Base-by-base conservation (phyloP, 345 rosid genomes). In the Garcia nutans region DNA sequence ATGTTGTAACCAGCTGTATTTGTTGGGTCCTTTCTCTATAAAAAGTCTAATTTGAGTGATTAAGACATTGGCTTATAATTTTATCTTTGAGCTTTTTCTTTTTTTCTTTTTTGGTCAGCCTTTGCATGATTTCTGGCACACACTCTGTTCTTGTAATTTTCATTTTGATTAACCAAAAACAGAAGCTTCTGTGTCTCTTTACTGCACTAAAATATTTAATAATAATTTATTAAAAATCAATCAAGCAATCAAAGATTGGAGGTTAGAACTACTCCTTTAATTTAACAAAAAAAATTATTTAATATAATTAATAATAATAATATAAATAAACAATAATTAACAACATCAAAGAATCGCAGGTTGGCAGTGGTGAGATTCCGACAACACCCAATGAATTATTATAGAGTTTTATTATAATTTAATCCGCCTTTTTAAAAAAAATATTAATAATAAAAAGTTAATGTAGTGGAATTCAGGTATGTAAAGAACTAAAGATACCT, bases 1-100 rank as follows among this genome's bases (percentile, higher is more conserved):
- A 78, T 85, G 94, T 85, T 92, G 86, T 79, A 85, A 89, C 91
- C 96, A 92, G 98, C 96, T 93, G 97, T 82, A 76, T 82, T 20
- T 85, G 92, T 68, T 84, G 86, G 77, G 59, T 62, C 10, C 24
- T 28, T 68, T 50, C 54, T 74, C 71, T 73, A 15, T 1, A 71
- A 78, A 85, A 37, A 82, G 87, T 85, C 87, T 79, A 80, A 82
- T 80, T 71, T 65, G 42, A 83, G 84, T 84, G 93, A 90, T 87
- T 85, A 88, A 65, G 89, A 82, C 86, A 65, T 76, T 70, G 80
- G 56, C 65, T 72, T 82, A 68, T 74, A 28, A 28, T 24, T 5
- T 47, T 42, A 33, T 17, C 1, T 65, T 16, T 19, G 20, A 8
- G 42, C 1, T 65, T 37, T 41, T 12, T 28, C 31, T 28, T 28